Evolutionary conservation across 805 yeast genomes (phyloP), one percentile per base, ranked within the genome.

Genomic region (Kazachstania viticola): DNA sequence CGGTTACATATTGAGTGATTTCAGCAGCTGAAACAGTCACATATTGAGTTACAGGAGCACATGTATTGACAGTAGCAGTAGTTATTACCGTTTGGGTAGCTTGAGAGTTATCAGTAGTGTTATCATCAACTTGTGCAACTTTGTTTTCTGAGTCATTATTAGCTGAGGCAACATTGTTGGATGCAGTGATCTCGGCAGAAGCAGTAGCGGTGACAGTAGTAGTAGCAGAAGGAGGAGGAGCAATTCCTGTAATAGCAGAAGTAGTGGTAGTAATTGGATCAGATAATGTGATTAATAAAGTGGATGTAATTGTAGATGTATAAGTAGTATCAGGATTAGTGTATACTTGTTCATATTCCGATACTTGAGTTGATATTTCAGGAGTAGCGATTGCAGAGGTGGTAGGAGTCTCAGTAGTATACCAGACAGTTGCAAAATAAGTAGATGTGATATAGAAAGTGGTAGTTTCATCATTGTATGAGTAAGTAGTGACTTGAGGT

Each of bases 391-490:
- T n/a, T 11, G 37, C 13, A 14, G 30, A 14, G 9, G 22, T 11
- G 11, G 22, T 8, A 19, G 22, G 22, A 19, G 22, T 14, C n/a
- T 16, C 13, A n/a, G 21, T 17, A 7, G 49, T 38, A 24, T 31
- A 35, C 51, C 50, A 47, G 23, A 30, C 18, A 13, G 25, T 23
- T 6, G 11, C 25, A 23, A 9, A 23, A n/a, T 9, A 9, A 9
- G 25, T 23, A 16, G 38, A 39, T 6, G 55, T 50, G 28, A 47
- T 35, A 25, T 34, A 44, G 23, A 43, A 38, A 19, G 54, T 51
- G 21, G 53, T 45, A 9, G 49, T 44, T 12, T 37, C 44, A 27
- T 49, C 52, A 24, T 36, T 32, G 28, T 47, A 48, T 13, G 46
- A 39, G 13, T 29, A 27, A 8, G 43, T 39, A 17, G 14, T 41